Evolutionary conservation across 2,329 filamentous ascomycete genomes (phyloP).

Genomic region (Neopestalotiopsis clavispora): DNA sequence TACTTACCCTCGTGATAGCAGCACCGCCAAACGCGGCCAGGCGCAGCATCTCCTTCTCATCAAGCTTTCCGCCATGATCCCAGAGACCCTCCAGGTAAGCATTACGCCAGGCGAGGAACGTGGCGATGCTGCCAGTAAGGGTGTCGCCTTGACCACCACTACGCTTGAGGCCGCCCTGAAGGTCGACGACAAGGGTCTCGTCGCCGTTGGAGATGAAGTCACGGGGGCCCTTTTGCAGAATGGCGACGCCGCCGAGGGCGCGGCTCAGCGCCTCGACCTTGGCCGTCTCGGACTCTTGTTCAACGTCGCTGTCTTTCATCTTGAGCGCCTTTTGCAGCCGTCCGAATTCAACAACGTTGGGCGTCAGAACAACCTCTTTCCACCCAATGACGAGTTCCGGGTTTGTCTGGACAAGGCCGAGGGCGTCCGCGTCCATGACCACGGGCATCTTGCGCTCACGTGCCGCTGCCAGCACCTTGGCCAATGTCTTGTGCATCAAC

Average conservation of each 20-base stretch:
- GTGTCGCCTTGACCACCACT: constrained; percentile 96
- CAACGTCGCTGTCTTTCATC: constrained; percentile 41
- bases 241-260: constrained; percentile 83
- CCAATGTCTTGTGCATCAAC: constrained; percentile 87
- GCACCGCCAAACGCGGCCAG: constrained; percentile 87
- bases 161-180: constrained; percentile 83
- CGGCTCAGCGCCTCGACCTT: constrained; percentile 70
- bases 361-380: constrained; percentile 84
- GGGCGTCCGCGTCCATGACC: constrained; percentile 89
- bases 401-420: constrained; percentile 76
- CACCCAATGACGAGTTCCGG: constrained; percentile 83
- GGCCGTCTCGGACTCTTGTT: constrained; percentile 43
- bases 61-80: constrained; percentile 61
- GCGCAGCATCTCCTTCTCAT: constrained; percentile 67
- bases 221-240: constrained; percentile 84
- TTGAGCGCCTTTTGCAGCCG: constrained; percentile 79
- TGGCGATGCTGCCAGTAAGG: constrained; percentile 86
- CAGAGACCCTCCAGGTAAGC: constrained; percentile 86
- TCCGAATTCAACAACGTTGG: constrained; percentile 92
- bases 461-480: constrained; percentile 78
- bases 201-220: constrained; percentile 86
- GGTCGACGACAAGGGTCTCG: constrained; percentile 75
- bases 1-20: constrained; percentile 77
- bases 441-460: constrained; percentile 74
- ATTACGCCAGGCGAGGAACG: constrained; percentile 85